phyloP scores from a whole-genome alignment of 2,329 filamentous ascomycete genomes.

The Metarhizium album region DNA sequence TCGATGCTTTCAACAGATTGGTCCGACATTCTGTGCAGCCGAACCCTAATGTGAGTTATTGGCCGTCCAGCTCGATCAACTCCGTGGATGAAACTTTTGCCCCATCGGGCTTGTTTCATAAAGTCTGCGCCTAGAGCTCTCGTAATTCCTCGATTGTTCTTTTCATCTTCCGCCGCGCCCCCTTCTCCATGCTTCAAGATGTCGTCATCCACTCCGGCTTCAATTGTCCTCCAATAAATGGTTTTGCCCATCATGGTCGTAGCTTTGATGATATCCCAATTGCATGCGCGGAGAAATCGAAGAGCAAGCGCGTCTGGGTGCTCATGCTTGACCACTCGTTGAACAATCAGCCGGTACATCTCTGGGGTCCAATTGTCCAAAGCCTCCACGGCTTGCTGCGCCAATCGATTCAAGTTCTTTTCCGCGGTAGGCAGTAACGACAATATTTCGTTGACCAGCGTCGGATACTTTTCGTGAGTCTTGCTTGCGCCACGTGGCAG shows the following conservation, averaged over 20 bases:
- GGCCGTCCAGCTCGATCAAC: constrained; percentile 68
- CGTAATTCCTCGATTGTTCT: constrained; percentile 39
- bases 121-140: constrained; percentile 65
- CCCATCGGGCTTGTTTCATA: constrained; percentile 67
- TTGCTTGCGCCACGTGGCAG: constrained; percentile 59
- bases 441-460: constrained; percentile 20
- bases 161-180: constrained; percentile 46
- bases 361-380: constrained; percentile 63
- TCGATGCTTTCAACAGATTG: constrained; percentile 68
- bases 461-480: constrained; percentile 35
- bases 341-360: constrained; percentile 63
- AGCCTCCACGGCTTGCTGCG: constrained; percentile 67
- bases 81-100: constrained; percentile 81
- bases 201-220: constrained; percentile 76
- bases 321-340: constrained; percentile 85
- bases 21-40: constrained; percentile 65
- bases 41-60: constrained; percentile 67
- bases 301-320: constrained; percentile 71
- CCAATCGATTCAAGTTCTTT: constrained; percentile 81
- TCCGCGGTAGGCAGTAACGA: constrained; percentile 33
- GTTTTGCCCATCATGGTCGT: constrained; percentile 83
- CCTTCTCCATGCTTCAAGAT: constrained; percentile 64
- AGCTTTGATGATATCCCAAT: constrained; percentile 84
- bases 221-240: constrained; percentile 71
- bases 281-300: constrained; percentile 67